Conservation (phyloP, 2,329 filamentous ascomycete species). For the Apiospora hydei region DNA sequence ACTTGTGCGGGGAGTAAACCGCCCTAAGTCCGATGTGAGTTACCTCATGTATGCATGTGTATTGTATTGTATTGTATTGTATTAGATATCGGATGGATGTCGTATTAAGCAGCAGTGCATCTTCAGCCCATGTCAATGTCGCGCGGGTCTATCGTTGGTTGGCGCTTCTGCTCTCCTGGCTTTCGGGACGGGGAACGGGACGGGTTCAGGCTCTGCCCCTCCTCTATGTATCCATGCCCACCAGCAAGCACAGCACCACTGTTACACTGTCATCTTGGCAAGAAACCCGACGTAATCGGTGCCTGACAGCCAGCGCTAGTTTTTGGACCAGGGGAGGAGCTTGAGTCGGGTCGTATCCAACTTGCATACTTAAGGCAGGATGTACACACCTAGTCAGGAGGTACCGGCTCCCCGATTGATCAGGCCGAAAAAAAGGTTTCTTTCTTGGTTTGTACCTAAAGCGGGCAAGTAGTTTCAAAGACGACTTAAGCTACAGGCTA, state of each 20-base stretch:
- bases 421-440: conserved; percentile 3
- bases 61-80: not conserved
- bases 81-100: conserved; percentile 1
- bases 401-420: not conserved
- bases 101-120: not conserved
- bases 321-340: not conserved
- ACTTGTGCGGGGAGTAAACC: not conserved
- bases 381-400: not conserved
- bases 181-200: conserved; percentile 7
- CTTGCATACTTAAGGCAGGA: not conserved
- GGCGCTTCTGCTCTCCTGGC: not conserved
- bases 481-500: conserved; percentile 13
- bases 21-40: not conserved
- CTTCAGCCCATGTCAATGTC: not conserved
- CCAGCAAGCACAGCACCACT: conserved; percentile 4
- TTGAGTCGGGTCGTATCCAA: conserved; percentile 2
- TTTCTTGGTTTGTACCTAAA: not conserved
- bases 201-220: conserved; percentile 2
- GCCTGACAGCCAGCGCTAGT: conserved; percentile 4
- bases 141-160: not conserved
- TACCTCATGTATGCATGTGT: not conserved
- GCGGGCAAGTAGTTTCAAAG: not conserved
- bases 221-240: not conserved
- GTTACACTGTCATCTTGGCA: conserved; percentile 1
- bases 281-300: not conserved